Conservation (phyloP, 441 rosid genomes). For the Sinapis alba region DNA sequence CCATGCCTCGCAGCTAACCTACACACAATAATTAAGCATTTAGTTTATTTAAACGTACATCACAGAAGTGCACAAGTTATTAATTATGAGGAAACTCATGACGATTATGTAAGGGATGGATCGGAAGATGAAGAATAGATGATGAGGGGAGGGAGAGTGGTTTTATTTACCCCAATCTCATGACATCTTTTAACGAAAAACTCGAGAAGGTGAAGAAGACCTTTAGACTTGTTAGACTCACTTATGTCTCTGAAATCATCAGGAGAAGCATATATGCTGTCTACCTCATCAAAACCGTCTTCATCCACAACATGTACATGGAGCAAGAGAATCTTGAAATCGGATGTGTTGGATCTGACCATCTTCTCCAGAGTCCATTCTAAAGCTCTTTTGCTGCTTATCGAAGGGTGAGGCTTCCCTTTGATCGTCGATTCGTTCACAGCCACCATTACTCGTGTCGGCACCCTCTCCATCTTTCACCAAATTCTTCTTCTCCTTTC, state of each 20-base stretch:
- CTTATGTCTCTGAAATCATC: slow-evolving; percentile 64
- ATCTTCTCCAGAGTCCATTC: slow-evolving; percentile 92
- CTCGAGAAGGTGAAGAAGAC: slow-evolving; percentile 76
- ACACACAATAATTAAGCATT: background rate
- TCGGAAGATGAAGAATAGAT: background rate
- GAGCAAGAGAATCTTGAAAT: slow-evolving; percentile 82
- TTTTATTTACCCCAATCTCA: slow-evolving; percentile 64
- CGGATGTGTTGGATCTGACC: slow-evolving; percentile 70
- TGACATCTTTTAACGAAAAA: slow-evolving; percentile 78
- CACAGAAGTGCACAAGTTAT: background rate
- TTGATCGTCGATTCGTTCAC: background rate
- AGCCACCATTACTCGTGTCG: slow-evolving; percentile 1
- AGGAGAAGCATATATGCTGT: slow-evolving; percentile 80
- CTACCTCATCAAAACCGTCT: slow-evolving; percentile 87
- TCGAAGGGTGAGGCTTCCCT: background rate
- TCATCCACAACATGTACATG: slow-evolving; percentile 90
- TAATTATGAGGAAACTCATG: background rate
- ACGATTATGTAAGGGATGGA: background rate
- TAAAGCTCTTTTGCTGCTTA: slow-evolving; percentile 61
- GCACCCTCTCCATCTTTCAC: background rate
- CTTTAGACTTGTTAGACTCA: slow-evolving; percentile 58
- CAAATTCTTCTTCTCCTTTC: background rate
- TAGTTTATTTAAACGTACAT: background rate
- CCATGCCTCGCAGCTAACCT: slow-evolving; percentile 92
- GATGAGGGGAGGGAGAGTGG: background rate